A percentile compares a stretch with the other conserved stretches of the same genome.
These are phyloP conservation scores for Penicillium waksmanii DNA, from an alignment of 495 filamentous ascomycete genomes.

Conservation along the genomic window DNA sequence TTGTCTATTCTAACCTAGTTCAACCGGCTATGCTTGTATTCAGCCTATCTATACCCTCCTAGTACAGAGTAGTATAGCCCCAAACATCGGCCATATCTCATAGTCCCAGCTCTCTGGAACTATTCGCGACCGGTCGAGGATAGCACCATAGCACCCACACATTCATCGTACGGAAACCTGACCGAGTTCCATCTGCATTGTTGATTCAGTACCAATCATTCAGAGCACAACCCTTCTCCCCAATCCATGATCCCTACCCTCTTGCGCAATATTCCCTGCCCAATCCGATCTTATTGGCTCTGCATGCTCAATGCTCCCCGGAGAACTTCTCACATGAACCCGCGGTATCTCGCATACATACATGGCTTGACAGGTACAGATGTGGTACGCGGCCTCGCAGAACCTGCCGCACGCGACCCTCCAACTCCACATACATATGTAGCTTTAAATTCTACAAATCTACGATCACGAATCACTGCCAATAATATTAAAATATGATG, in stretches of 20 bases:
- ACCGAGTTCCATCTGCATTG: conserved; percentile 7
- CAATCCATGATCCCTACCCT: conserved; percentile 18
- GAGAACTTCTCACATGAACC: conserved; percentile 29
- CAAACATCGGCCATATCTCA: neutral
- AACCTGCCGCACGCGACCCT: conserved; percentile 7
- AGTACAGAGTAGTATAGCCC: neutral
- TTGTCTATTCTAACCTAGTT: neutral
- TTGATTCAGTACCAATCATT: conserved; percentile 10
- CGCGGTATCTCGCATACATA: conserved; percentile 29
- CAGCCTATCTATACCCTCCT: neutral
- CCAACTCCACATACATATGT: neutral
- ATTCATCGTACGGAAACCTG: neutral
- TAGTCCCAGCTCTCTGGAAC: neutral
- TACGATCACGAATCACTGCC: neutral
- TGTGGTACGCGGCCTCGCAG: conserved; percentile 10
- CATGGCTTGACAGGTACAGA: conserved; percentile 28
- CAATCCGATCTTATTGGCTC: conserved; percentile 17
- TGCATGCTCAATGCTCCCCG: neutral
- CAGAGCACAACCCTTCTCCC: conserved; percentile 14
- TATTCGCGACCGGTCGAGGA: neutral
- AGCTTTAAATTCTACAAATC: neutral
- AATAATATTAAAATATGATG: neutral
- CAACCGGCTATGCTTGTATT: neutral
- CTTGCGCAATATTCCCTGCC: conserved; percentile 10
- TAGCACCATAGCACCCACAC: conserved; percentile 1